phyloP scores from a whole-genome alignment of 352 stramenopile species.

The Globisporangium lucens region DNA sequence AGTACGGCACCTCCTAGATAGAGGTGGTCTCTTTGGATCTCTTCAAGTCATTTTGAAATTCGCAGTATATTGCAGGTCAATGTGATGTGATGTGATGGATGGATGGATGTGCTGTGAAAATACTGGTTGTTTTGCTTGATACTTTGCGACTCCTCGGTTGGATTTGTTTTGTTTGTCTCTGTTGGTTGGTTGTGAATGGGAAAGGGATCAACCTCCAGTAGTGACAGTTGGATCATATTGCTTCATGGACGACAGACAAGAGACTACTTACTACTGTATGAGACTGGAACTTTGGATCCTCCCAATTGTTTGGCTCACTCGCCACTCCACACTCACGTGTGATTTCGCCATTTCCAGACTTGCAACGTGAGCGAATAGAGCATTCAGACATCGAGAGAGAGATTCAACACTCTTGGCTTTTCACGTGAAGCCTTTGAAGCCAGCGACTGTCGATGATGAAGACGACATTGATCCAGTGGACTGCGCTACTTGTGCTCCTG shows the following conservation, averaged over 20 bases:
- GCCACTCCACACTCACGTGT: neutral
- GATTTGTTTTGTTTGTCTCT: neutral
- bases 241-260: neutral
- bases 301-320: neutral
- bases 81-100: neutral
- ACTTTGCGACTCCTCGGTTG: neutral
- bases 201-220: neutral
- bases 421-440: neutral
- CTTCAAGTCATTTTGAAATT: constrained; percentile 8
- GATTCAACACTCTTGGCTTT: neutral
- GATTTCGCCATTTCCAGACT: neutral
- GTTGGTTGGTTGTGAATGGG: neutral
- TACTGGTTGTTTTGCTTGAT: constrained; percentile 10
- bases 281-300: too few relatives aligned
- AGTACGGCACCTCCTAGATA: constrained; percentile 9
- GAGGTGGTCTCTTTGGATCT: neutral
- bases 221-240: neutral
- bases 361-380: neutral
- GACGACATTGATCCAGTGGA: neutral
- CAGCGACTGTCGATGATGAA: neutral
- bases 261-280: neutral
- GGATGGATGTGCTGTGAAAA: neutral
- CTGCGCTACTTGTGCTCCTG: neutral
- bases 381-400: neutral
- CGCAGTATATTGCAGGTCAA: neutral